phyloP scores from a whole-genome alignment of 805 yeast species.

The Metschnikowia bowlesiae region DNA sequence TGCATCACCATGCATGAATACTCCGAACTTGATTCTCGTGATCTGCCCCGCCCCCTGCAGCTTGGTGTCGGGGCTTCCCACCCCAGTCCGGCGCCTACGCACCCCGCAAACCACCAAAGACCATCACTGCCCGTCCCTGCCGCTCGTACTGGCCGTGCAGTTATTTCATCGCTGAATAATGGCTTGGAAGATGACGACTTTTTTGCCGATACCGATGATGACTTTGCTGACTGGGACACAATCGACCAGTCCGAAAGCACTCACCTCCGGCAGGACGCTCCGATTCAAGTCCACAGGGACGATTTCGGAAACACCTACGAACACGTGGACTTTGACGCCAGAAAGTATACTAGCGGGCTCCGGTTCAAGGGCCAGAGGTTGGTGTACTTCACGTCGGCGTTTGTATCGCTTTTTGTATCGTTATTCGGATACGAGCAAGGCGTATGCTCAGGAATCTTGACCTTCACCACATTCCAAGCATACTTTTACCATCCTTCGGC shows the following conservation, averaged over 20 bases:
- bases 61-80: not conserved
- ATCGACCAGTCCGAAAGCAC: constrained; percentile 9
- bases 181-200: not conserved
- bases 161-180: not conserved
- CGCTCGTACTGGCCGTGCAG: not conserved
- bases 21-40: not conserved
- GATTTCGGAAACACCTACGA: constrained; percentile 32
- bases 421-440: constrained; percentile 50
- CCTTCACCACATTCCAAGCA: constrained; percentile 62
- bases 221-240: constrained; percentile 14
- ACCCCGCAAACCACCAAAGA: not conserved
- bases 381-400: constrained; percentile 43
- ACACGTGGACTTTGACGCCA: constrained; percentile 35
- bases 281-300: constrained; percentile 16
- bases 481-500: constrained; percentile 17
- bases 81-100: not conserved
- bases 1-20: not conserved
- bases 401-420: constrained; percentile 41
- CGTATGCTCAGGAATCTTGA: constrained; percentile 81
- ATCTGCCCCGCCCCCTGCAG: not conserved
- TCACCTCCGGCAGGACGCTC: constrained; percentile 5
- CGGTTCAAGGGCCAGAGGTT: constrained; percentile 36
- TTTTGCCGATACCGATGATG: constrained; percentile 7
- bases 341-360: constrained; percentile 27
- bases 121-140: not conserved